phyloP scores from a whole-genome alignment of 1,284 basidiomycete genomes.

The Psilocybe mexicana region DNA sequence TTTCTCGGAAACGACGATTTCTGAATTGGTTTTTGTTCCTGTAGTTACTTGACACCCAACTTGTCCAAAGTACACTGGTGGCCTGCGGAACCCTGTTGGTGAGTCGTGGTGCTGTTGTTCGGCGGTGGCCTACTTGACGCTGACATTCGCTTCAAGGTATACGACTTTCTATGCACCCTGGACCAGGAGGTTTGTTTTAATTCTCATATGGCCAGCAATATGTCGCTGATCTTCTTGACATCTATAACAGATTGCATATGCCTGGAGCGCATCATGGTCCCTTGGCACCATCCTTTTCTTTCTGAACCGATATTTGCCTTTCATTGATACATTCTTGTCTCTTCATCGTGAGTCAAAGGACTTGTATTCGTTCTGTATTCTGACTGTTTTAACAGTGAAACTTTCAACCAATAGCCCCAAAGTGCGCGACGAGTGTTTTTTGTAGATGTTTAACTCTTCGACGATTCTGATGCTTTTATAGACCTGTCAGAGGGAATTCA shows the following conservation, averaged over 20 bases:
- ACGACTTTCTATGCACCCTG: constrained; percentile 40
- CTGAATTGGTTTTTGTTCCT: neutral
- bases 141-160: constrained; percentile 27
- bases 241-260: constrained; percentile 33
- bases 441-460: neutral
- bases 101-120: neutral
- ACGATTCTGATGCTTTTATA: constrained; percentile 9
- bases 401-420: constrained; percentile 28
- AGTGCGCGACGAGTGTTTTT: constrained; percentile 20
- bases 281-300: constrained; percentile 39
- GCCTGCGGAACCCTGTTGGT: constrained; percentile 25
- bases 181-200: constrained; percentile 36
- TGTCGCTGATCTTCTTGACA: neutral
- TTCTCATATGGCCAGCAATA: neutral
- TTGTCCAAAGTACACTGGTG: constrained; percentile 25
- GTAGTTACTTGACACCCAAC: constrained; percentile 18
- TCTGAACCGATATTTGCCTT: constrained; percentile 43
- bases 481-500: constrained; percentile 30
- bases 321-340: constrained; percentile 40
- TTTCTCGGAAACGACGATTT: too few species aligned
- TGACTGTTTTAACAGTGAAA: constrained; percentile 24
- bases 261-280: constrained; percentile 38
- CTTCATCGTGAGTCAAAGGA: constrained; percentile 30
- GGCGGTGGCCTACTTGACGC: too few species aligned
- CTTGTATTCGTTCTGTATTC: neutral